Percentiles rank a stretch among this genome's conserved stretches.
These are phyloP conservation scores for Datisca glomerata DNA, from an alignment of 306 rosid species.

Conservation along the genomic window DNA sequence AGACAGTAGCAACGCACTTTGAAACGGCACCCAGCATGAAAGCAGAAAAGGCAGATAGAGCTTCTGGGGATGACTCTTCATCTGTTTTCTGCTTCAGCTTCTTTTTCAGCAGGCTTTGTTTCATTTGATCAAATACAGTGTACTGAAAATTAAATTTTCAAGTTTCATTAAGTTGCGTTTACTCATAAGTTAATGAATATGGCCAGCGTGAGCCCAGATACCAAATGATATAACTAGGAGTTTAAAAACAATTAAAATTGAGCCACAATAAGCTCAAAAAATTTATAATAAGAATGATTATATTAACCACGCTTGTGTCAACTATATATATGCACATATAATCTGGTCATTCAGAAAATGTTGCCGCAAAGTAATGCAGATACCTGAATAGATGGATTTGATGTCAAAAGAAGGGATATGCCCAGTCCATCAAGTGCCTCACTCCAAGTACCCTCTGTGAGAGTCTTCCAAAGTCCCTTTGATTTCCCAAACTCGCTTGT, in stretches of 20 bases:
- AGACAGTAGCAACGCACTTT: conserved; percentile 77
- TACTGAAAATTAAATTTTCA: conserved; percentile 48
- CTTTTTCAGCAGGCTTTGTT: conserved; percentile 41
- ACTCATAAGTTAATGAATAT: conserved; percentile 3
- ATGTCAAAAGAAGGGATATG: conserved; percentile 84
- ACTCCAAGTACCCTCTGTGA: conserved; percentile 67
- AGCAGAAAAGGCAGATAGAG: conserved; percentile 77
- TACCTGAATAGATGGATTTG: conserved; percentile 96
- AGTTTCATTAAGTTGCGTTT: conserved; percentile 11
- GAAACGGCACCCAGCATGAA: conserved; percentile 81
- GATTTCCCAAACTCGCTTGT: conserved; percentile 95
- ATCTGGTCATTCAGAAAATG: no score
- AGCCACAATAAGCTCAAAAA: conserved; percentile 4
- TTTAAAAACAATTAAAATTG: not conserved
- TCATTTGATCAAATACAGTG: conserved; percentile 82
- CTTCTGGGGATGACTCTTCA: conserved; percentile 50
- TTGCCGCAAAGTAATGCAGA: not conserved
- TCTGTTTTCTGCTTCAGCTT: conserved; percentile 35
- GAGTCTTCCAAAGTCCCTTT: conserved; percentile 84
- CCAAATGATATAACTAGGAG: not conserved
- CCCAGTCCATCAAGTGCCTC: conserved; percentile 90
- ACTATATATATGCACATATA: not conserved
- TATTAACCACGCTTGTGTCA: not conserved
- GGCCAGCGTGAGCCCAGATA: not conserved
- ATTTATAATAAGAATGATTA: not conserved